Evolutionary conservation across 768 basidiomycete genomes (phyloP).

Genomic region (Termitomyces sp.): DNA sequence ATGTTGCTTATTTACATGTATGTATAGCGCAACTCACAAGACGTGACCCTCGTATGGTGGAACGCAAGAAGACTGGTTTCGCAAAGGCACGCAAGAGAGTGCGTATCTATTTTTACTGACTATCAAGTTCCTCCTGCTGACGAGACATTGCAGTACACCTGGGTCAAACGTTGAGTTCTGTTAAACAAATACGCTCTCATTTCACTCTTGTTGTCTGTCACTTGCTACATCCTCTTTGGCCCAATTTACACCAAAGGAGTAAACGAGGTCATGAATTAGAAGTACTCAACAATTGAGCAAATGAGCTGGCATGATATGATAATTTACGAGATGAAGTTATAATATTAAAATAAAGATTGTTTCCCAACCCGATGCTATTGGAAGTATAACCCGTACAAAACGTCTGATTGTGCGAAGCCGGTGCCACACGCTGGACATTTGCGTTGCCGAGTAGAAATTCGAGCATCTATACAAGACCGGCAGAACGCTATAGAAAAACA

Average conservation of each 20-base stretch:
- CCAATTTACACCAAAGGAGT: background rate
- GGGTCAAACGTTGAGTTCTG: constrained; percentile 87
- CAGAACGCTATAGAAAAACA: constrained; percentile 61
- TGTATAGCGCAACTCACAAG: constrained; percentile 72
- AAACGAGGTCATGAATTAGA: constrained; percentile 2
- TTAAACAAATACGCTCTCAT: background rate
- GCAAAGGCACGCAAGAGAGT: constrained; percentile 92
- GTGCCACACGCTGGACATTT: constrained; percentile 90
- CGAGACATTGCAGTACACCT: constrained; percentile 58
- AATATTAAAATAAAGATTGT: constrained; percentile 9
- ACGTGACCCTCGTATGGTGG: constrained; percentile 96
- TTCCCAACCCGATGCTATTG: constrained; percentile 27
- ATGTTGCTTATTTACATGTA: constrained; percentile 3
- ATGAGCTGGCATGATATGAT: constrained; percentile 7
- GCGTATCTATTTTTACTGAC: constrained; percentile 27
- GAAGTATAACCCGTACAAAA: constrained; percentile 40
- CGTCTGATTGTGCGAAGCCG: constrained; percentile 79
- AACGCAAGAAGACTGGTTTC: constrained; percentile 93
- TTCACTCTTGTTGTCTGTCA: background rate
- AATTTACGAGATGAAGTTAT: constrained; percentile 12
- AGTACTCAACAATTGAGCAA: constrained; percentile 3
- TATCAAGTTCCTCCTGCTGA: background rate
- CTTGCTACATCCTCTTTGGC: background rate
- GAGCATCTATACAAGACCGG: constrained; percentile 78
- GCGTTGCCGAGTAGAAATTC: constrained; percentile 83